Conservation (phyloP, 179 eudicot species). For the Silene coronaria region DNA sequence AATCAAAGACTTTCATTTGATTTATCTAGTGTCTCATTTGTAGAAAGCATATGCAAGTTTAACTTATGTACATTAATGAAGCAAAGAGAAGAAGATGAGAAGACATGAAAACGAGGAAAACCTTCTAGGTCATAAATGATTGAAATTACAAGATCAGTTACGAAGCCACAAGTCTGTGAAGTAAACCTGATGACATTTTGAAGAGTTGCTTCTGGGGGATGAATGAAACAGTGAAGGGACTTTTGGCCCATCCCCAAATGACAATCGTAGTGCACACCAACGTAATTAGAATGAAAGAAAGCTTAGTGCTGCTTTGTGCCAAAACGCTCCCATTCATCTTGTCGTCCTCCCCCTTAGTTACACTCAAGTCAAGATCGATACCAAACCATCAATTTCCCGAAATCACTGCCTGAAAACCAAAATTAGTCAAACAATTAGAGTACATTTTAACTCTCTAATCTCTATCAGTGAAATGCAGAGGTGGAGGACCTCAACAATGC, state of each 20-base stretch:
- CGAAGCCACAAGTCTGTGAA: not conserved
- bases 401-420: conserved; percentile 10
- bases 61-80: too few species aligned
- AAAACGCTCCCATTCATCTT: conserved; percentile 15
- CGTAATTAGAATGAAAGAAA: conserved; percentile 29
- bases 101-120: not conserved
- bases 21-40: not conserved
- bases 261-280: conserved; percentile 24
- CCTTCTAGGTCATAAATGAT: not conserved
- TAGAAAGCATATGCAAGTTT: not conserved
- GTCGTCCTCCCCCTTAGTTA: conserved; percentile 1
- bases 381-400: not conserved
- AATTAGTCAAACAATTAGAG: not conserved
- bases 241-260: conserved; percentile 30
- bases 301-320: conserved; percentile 25
- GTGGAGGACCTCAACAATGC: too few species aligned
- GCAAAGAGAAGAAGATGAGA: not conserved
- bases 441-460: too few species aligned
- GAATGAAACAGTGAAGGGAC: conserved; percentile 27
- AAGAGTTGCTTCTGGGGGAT: conserved; percentile 20
- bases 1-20: not conserved
- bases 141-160: not conserved
- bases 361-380: conserved; percentile 3
- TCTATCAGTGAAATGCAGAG: too few species aligned
- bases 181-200: conserved; percentile 33